A percentile compares a stretch with the other conserved stretches of the same genome.
These are phyloP conservation scores for Cordyceps farinosa DNA, from an alignment of 2,329 filamentous ascomycete genomes.

Conservation along the genomic window DNA sequence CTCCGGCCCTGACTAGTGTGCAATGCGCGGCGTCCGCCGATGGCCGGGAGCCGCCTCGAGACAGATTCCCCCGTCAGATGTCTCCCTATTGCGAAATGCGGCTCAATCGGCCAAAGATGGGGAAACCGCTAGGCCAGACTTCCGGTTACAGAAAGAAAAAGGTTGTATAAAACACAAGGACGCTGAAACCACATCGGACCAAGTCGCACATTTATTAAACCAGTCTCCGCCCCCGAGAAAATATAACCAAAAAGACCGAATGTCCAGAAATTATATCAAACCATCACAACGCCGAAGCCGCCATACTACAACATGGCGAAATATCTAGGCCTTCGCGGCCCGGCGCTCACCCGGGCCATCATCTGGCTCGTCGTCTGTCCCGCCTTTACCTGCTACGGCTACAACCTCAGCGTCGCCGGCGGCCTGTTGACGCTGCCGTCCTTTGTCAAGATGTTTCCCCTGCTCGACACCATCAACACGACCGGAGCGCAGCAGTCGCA, in stretches of 20 bases:
- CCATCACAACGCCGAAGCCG: background rate
- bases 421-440: conserved; percentile 62
- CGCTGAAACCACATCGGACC: background rate
- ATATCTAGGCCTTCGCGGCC: conserved; percentile 36
- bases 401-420: conserved; percentile 68
- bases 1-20: background rate
- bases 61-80: conserved; percentile 9
- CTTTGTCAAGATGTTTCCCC: conserved; percentile 52
- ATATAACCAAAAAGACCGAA: background rate
- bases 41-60: conserved; percentile 11
- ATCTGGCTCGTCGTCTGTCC: conserved; percentile 42
- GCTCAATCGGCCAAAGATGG: background rate
- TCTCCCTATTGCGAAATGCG: background rate
- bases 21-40: conserved; percentile 15
- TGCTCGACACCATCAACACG: conserved; percentile 50
- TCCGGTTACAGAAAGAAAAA: conserved; percentile 2
- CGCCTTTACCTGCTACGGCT: conserved; percentile 46
- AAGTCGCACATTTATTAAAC: background rate
- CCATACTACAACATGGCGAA: conserved; percentile 13
- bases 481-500: conserved; percentile 30
- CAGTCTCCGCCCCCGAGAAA: background rate
- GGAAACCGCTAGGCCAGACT: background rate
- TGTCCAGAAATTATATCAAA: background rate
- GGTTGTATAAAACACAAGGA: background rate
- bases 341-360: conserved; percentile 35